These are phyloP conservation scores for Agaricus blazei DNA, from an alignment of 768 basidiomycete genomes.

Conservation along the genomic window DNA sequence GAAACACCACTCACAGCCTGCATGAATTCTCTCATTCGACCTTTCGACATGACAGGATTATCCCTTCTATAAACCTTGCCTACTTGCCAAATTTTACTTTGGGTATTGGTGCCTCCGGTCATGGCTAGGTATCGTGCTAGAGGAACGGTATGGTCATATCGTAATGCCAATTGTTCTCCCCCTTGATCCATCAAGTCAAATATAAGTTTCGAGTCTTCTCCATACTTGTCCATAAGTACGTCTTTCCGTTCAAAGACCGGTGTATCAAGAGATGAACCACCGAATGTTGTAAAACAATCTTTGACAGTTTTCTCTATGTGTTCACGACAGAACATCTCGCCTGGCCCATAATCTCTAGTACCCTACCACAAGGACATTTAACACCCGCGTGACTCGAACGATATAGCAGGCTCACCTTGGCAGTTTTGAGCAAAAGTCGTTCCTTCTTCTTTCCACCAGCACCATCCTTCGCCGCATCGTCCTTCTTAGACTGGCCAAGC, in stretches of 20 bases:
- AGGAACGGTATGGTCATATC: conserved; percentile 97
- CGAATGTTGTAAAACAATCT: conserved; percentile 82
- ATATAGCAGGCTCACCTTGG: conserved; percentile 59
- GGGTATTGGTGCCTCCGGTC: conserved; percentile 72
- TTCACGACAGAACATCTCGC: conserved; percentile 88
- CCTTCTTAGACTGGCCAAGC: conserved; percentile 32
- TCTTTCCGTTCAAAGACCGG: conserved; percentile 99
- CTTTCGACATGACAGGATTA: conserved; percentile 96
- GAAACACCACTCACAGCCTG: conserved; percentile 66
- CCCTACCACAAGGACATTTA: conserved; percentile 44
- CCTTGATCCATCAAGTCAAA: conserved; percentile 98
- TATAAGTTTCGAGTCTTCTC: conserved; percentile 95
- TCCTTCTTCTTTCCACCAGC: conserved; percentile 48
- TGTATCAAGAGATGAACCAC: conserved; percentile 91
- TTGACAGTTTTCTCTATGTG: conserved; percentile 87
- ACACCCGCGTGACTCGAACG: neutral
- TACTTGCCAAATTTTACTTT: conserved; percentile 91
- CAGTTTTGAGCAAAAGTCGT: conserved; percentile 79
- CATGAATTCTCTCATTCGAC: conserved; percentile 97
- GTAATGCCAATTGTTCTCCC: conserved; percentile 88
- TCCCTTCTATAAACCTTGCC: conserved; percentile 99
- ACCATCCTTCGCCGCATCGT: neutral
- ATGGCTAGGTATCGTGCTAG: conserved; percentile 95
- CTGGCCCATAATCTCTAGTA: conserved; percentile 90
- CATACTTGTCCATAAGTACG: conserved; percentile 93